Percentiles rank a stretch among this genome's conserved stretches.
Evolutionary conservation across 768 basidiomycete species (phyloP).

Genomic region (Aureoboletus auriporus): DNA sequence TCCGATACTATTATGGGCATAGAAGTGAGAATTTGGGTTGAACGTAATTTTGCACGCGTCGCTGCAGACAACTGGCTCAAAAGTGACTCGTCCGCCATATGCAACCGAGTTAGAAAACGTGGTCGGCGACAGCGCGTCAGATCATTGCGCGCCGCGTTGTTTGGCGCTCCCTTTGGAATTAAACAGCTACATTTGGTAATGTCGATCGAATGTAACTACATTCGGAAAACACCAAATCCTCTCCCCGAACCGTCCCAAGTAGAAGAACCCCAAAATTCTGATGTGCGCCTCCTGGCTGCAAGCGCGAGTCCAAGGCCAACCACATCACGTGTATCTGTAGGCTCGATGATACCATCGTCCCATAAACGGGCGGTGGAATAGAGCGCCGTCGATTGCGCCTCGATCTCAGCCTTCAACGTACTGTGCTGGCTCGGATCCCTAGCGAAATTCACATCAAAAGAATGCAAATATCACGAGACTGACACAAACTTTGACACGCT

Average conservation of each 20-base stretch:
- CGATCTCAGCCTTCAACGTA: conserved; percentile 76
- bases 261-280: not conserved
- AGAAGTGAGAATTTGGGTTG: conserved; percentile 80
- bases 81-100: conserved; percentile 18
- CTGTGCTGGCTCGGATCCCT: conserved; percentile 81
- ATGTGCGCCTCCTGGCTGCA: conserved; percentile 44
- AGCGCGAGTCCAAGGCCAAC: conserved; percentile 85
- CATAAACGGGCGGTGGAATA: conserved; percentile 92
- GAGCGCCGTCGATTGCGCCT: conserved; percentile 79
- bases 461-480: not conserved
- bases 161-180: conserved; percentile 18
- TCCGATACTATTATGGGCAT: conserved; percentile 78
- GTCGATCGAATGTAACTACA: conserved; percentile 46
- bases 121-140: not conserved
- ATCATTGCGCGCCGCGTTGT: conserved; percentile 6
- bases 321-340: conserved; percentile 83
- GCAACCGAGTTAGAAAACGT: too few relatives aligned
- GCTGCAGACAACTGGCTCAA: conserved; percentile 46
- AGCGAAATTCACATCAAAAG: not conserved
- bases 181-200: conserved; percentile 27
- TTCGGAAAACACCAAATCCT: conserved; percentile 89
- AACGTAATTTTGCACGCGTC: conserved; percentile 74
- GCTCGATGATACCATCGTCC: conserved; percentile 91
- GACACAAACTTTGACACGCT: conserved; percentile 71
- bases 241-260: conserved; percentile 70